A percentile compares a stretch with the other conserved stretches of the same genome.
Evolutionary conservation across 129 eudicot species (phyloP).

Genomic region (Lonicera japonica): DNA sequence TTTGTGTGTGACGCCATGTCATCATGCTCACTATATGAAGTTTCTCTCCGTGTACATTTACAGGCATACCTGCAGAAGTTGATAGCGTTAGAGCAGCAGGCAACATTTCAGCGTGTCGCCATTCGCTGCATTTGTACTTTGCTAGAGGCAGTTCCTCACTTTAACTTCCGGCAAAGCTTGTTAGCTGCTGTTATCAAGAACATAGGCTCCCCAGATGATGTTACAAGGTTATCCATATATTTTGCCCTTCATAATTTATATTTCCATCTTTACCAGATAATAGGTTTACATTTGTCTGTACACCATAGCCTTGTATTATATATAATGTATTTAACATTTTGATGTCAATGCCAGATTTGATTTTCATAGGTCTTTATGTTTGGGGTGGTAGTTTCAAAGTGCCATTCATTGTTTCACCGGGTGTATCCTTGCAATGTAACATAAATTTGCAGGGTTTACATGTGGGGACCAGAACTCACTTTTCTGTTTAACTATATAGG

Average conservation of each 20-base stretch:
- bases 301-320: background rate
- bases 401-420: too few relatives aligned
- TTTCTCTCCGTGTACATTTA: background rate
- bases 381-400: too few relatives aligned
- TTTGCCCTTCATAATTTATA: conserved; percentile 6
- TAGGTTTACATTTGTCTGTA: background rate
- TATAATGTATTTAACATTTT: background rate
- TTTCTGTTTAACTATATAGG: too few relatives aligned
- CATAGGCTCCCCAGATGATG: conserved; percentile 83
- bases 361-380: background rate
- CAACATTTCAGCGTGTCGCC: conserved; percentile 57
- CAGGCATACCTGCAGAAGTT: conserved; percentile 83
- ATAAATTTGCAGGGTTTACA: too few relatives aligned
- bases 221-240: conserved; percentile 44
- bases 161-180: conserved; percentile 71
- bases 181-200: conserved; percentile 59
- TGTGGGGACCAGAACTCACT: too few relatives aligned
- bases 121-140: conserved; percentile 75
- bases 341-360: background rate
- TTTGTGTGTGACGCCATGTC: background rate
- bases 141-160: conserved; percentile 83
- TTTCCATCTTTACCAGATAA: background rate
- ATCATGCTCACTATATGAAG: conserved; percentile 2
- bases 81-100: conserved; percentile 43
- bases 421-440: too few relatives aligned